phyloP scores from a whole-genome alignment of 805 yeast genomes.

The Vanderwaltozyma tropicalis region DNA sequence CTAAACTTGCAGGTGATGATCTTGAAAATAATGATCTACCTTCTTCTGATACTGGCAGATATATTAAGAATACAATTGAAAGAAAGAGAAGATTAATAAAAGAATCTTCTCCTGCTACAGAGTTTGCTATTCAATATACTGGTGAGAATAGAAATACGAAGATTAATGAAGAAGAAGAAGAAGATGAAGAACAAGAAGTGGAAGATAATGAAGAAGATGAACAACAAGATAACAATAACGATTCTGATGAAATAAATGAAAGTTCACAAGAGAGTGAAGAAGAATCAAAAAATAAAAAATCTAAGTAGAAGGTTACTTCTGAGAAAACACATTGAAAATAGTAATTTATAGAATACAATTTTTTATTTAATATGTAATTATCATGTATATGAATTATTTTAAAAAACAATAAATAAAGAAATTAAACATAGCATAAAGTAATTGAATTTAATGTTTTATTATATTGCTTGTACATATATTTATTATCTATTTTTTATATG shows the following conservation, averaged over 20 bases:
- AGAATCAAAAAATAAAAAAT: background rate
- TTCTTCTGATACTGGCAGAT: too few relatives aligned
- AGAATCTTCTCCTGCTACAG: slow-evolving; percentile 26
- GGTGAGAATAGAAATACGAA: slow-evolving; percentile 21
- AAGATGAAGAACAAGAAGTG: slow-evolving; percentile 7
- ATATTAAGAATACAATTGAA: slow-evolving; percentile 4
- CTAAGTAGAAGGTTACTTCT: too few relatives aligned
- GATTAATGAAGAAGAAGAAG: slow-evolving; percentile 30
- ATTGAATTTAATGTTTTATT: too few relatives aligned
- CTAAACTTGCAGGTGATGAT: slow-evolving; percentile 26
- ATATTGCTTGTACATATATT: too few relatives aligned
- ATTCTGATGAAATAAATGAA: background rate
- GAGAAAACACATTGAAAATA: too few relatives aligned
- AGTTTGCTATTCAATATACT: slow-evolving; percentile 24
- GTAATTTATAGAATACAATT: too few relatives aligned
- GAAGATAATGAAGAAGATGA: slow-evolving; percentile 1
- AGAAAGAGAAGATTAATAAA: slow-evolving; percentile 12
- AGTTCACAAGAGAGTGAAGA: background rate
- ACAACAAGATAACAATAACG: background rate
- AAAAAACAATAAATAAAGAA: background rate
- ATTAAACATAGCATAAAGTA: background rate
- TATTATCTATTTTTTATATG: too few relatives aligned
- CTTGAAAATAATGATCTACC: slow-evolving; percentile 21
- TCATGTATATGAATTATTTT: background rate
- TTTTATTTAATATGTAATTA: too few relatives aligned